Conservation (phyloP, 2,329 filamentous ascomycete genomes). For the Fusarium sarcochroum region DNA sequence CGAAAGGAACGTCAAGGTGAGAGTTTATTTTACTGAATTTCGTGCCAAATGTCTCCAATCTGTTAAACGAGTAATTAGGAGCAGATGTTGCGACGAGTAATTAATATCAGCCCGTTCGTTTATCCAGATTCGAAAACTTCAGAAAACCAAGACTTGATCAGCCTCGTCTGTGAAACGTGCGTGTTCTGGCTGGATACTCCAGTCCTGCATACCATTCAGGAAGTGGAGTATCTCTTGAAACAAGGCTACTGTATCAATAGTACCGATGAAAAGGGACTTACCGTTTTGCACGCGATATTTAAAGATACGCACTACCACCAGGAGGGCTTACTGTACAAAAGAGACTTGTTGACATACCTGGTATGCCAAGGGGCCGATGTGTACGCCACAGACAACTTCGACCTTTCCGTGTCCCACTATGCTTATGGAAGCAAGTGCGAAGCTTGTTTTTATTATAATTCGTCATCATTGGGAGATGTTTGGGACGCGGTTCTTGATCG, state of each 20-base stretch:
- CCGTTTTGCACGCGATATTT: background rate
- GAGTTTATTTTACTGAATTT: no score
- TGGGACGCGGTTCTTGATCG: background rate
- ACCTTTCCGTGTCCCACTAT: accelerated
- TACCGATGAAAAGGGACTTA: background rate
- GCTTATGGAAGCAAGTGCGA: background rate
- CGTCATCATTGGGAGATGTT: background rate
- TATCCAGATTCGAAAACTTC: background rate
- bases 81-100: background rate
- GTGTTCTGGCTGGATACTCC: background rate
- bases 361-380: background rate
- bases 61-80: no score
- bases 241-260: background rate
- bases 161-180: background rate
- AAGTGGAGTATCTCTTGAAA: background rate
- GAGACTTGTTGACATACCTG: background rate
- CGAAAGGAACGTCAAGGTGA: no score
- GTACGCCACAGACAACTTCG: accelerated
- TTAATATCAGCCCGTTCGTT: background rate
- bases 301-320: accelerated
- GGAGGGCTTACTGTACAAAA: background rate
- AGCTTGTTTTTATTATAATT: accelerated
- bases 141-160: background rate
- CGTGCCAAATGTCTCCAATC: no score
- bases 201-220: no score